Evolutionary conservation across 371 early-diverging fungal genomes (phyloP), one percentile per base, ranked within the genome.

Genomic region (Choanephora cucurbitarum): DNA sequence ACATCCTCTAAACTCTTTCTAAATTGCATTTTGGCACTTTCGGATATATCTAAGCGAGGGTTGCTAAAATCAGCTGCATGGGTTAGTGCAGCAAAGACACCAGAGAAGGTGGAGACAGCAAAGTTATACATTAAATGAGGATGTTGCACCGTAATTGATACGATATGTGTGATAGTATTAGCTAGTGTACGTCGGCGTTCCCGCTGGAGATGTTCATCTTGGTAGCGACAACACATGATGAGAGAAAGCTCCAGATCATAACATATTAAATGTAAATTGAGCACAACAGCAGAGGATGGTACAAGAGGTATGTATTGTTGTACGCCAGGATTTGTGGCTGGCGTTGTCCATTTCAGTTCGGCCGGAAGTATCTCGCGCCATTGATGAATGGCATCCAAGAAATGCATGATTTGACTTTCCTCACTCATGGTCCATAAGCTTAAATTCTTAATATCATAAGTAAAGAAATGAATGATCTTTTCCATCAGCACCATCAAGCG

Each of bases 221-320:
- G 77, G 17, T 62, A 72, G 13, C 71, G 64, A 24, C 77, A 73
- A 21, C 77, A 76, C 65, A 72, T 61, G 37, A 76, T 56, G 14
- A 77, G 55, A 5, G 77, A 74, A 1, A 77, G 45, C 46, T 75
- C 76, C n/a, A 79, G 40, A 44, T 72, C 66, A 46, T 72, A 70
- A 18, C 60, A 69, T 2, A 72, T 37, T 1, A 79, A 48, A 32
- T 74, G 77, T 5, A 74, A 62, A 47, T 72, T 73, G 14, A 67
- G 55, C 11, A 71, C 62, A 21, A 69, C 63, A 3, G 72, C 58
- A 8, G 71, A 65, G 1, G 62, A 41, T 14, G 75, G 69, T 37
- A 63, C 44, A n/a, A 45, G 44, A n/a, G 62, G 54, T 11, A 60
- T 40, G 34, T 23, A 52, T 39, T 58, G 55, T n/a, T 50, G 37